phyloP scores from a whole-genome alignment of 2,329 filamentous ascomycete genomes.

The Cyphellophora attinorum region DNA sequence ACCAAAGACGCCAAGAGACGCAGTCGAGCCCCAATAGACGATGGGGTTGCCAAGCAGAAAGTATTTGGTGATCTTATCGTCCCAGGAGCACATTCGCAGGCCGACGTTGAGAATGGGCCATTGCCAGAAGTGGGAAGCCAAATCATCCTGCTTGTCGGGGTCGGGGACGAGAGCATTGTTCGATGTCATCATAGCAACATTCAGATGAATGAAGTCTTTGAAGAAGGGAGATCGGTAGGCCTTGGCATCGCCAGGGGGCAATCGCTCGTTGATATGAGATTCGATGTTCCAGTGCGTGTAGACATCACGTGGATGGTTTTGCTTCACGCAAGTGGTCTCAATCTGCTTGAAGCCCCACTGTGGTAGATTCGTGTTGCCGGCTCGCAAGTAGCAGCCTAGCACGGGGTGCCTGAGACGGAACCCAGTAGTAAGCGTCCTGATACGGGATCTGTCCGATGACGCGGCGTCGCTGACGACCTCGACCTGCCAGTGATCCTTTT shows the following conservation, averaged over 20 bases:
- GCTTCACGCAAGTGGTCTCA: constrained; percentile 88
- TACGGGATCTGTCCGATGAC: constrained; percentile 70
- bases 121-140: constrained; percentile 95
- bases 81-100: constrained; percentile 97
- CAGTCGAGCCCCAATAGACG: constrained; percentile 90
- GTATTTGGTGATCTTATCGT: constrained; percentile 91
- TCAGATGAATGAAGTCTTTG: constrained; percentile 94
- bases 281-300: constrained; percentile 99
- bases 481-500: constrained; percentile 94
- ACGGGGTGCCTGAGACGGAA: constrained; percentile 78
- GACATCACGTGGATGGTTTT: constrained; percentile 81
- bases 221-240: constrained; percentile 95
- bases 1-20: constrained; percentile 62
- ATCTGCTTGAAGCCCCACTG: constrained; percentile 99
- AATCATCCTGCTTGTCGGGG: constrained; percentile 96
- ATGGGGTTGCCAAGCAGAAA: constrained; percentile 95
- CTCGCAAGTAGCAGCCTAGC: constrained; percentile 86
- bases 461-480: constrained; percentile 87
- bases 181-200: constrained; percentile 99
- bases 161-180: constrained; percentile 98
- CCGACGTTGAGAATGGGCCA: constrained; percentile 95
- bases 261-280: constrained; percentile 85
- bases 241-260: constrained; percentile 78
- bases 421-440: constrained; percentile 85
- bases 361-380: constrained; percentile 89